Evolutionary conservation across 257 asterid genomes (phyloP), one percentile per base, ranked within the genome.

Genomic region (Capsicum pubescens): DNA sequence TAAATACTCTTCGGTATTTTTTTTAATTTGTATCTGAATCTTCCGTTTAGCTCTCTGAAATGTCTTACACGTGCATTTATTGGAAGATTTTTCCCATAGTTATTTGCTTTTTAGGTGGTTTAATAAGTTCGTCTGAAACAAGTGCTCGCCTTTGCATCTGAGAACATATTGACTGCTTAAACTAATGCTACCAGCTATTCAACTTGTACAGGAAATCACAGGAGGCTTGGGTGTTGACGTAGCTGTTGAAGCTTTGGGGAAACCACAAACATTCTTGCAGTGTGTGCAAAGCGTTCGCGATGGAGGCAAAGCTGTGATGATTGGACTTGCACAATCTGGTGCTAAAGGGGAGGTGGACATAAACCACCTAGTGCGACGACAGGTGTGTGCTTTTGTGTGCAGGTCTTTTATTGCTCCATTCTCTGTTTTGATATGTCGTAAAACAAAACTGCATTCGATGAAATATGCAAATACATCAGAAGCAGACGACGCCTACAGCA

Each of bases 271-370:
- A 55, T 96, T 94, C 88, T 86, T 83, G 13, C 99, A 96, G 79
- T 96, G 99, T 63, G 91, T 93, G 64, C 92, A 95, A 86, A 94
- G 99, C 76, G 99, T 96, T 42, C 91, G 93, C 15, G 99, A 92
- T 90, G 99, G 99, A 81, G 99, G 99, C 36, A 96, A 96, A 85
- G 99, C 99, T 84, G 98, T 96, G 63, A 96, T 94, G 99, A 96
- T 96, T 79, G 99, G 99, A 82, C 99, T 96, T 56, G 89, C 99
- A 3, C 91, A 90, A 84, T 84, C 98, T 82, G 98, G 98, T 76
- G 91, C 95, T 66, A 94, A 93, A 87, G 99, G 99, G 54, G 99
- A 96, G 91, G 90, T 96, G 55, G 99, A 96, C 74, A 96, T 96
- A 56, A 96, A 94, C 88, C 99, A 92, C 87, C 87, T 96, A 91